These are phyloP conservation scores for Zopfochytrium polystomum DNA, from an alignment of 371 early-diverging fungal species.

Conservation along the genomic window DNA sequence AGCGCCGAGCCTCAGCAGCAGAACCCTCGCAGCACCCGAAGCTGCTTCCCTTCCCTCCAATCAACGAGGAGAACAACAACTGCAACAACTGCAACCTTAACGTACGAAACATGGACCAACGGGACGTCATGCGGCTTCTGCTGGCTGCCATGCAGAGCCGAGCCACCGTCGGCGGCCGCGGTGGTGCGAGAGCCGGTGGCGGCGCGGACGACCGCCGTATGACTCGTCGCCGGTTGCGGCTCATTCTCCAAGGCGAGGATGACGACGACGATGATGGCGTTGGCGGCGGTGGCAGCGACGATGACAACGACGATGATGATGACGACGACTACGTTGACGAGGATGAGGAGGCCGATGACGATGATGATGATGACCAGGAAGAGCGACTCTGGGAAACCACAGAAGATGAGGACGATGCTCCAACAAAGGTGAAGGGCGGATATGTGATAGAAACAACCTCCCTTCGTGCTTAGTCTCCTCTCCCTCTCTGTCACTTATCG, in stretches of 20 bases:
- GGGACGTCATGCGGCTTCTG: too few species aligned
- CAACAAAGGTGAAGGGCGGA: not conserved
- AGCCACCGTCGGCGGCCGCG: not conserved
- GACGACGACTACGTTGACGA: conserved; percentile 1
- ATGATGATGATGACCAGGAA: not conserved
- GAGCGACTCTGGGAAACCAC: not conserved
- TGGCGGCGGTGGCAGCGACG: not conserved
- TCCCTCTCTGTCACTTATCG: not conserved
- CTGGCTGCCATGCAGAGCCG: too few species aligned
- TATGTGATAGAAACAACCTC: not conserved
- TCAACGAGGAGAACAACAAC: too few species aligned
- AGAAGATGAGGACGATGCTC: not conserved
- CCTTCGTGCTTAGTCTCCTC: not conserved
- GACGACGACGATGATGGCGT: not conserved
- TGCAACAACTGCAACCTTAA: too few species aligned
- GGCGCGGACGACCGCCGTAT: too few species aligned
- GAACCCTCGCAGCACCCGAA: too few species aligned
- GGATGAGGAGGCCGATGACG: not conserved
- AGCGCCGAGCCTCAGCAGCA: too few species aligned
- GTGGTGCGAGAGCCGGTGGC: not conserved
- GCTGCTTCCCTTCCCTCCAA: too few species aligned
- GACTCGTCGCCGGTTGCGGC: not conserved
- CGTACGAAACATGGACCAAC: too few species aligned
- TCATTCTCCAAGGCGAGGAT: not conserved
- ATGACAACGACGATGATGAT: conserved; percentile 7